phyloP scores from a whole-genome alignment of 176 grass and related monocot species.

The Urochloa ruziziensis region DNA sequence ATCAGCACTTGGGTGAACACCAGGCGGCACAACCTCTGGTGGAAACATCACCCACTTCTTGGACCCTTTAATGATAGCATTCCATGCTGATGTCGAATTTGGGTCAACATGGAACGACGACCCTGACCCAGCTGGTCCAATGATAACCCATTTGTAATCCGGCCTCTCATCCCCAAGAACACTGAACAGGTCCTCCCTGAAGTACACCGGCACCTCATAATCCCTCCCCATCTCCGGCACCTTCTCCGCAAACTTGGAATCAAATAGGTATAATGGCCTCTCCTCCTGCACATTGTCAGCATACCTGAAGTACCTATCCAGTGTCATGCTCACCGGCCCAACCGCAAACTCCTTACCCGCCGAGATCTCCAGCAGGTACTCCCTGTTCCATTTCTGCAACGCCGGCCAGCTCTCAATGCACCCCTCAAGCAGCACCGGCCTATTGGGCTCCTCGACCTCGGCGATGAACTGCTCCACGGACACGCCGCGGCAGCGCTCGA shows the following conservation, averaged over 20 bases:
- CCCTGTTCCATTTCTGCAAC: slow-evolving; percentile 59
- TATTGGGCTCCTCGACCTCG: slow-evolving; percentile 69
- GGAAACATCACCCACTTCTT: slow-evolving; percentile 97
- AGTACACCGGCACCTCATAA: slow-evolving; percentile 72
- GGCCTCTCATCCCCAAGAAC: slow-evolving; percentile 79
- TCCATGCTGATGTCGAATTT: slow-evolving; percentile 92
- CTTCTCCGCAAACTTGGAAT: slow-evolving; percentile 72
- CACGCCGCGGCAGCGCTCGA: slow-evolving; percentile 60
- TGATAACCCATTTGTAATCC: slow-evolving; percentile 85
- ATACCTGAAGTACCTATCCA: slow-evolving; percentile 71
- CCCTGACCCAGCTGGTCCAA: slow-evolving; percentile 72
- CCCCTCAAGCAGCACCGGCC: slow-evolving; percentile 84
- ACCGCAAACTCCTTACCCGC: slow-evolving; percentile 52
- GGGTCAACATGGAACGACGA: slow-evolving; percentile 97
- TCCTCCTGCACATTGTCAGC: slow-evolving; percentile 76
- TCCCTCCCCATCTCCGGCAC: slow-evolving; percentile 72
- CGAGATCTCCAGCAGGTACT: slow-evolving; percentile 55
- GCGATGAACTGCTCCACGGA: slow-evolving; percentile 64
- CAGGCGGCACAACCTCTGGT: slow-evolving; percentile 72
- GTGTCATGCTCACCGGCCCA: slow-evolving; percentile 64
- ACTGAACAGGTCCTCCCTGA: slow-evolving; percentile 80
- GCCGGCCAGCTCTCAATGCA: slow-evolving; percentile 77
- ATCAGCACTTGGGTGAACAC: slow-evolving; percentile 70
- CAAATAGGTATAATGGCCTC: slow-evolving; percentile 86
- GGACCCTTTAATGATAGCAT: slow-evolving; percentile 79